These are phyloP conservation scores for Epichloe scottii DNA, from an alignment of 2,329 filamentous ascomycete species.

Conservation along the genomic window DNA sequence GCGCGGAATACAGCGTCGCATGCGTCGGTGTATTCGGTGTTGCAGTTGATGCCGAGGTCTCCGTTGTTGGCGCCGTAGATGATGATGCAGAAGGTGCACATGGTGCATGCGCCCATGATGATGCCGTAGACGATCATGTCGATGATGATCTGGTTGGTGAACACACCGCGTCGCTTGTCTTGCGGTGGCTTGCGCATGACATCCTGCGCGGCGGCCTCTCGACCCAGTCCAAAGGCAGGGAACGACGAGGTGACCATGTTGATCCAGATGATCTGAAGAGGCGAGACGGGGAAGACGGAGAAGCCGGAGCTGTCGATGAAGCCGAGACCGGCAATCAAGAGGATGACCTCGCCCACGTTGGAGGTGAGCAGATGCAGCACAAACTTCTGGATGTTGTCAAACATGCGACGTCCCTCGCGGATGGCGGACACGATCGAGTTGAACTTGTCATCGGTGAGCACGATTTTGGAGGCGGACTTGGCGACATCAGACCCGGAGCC, in stretches of 20 bases:
- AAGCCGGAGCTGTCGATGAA: slow-evolving; percentile 62
- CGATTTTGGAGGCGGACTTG: slow-evolving; percentile 71
- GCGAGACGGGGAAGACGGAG: slow-evolving; percentile 76
- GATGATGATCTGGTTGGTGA: slow-evolving; percentile 63
- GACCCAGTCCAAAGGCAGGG: slow-evolving; percentile 77
- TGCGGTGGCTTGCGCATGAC: slow-evolving; percentile 74
- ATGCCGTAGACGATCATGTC: slow-evolving; percentile 72
- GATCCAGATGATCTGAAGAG: slow-evolving; percentile 84
- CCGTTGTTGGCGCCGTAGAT: slow-evolving; percentile 44
- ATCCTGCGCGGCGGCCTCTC: slow-evolving; percentile 61
- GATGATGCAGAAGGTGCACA: slow-evolving; percentile 53
- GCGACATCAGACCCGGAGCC: slow-evolving; percentile 79
- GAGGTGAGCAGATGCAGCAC: slow-evolving; percentile 67
- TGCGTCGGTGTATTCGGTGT: slow-evolving; percentile 40
- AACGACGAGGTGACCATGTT: slow-evolving; percentile 86
- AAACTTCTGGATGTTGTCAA: slow-evolving; percentile 84
- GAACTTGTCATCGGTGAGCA: slow-evolving; percentile 80
- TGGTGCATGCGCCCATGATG: slow-evolving; percentile 61
- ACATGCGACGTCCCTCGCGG: slow-evolving; percentile 72
- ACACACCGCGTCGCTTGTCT: slow-evolving; percentile 53
- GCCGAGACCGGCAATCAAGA: slow-evolving; percentile 66
- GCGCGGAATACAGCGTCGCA: slow-evolving; percentile 56
- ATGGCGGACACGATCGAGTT: slow-evolving; percentile 75
- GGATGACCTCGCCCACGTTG: slow-evolving; percentile 75
- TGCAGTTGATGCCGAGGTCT: slow-evolving; percentile 49